Percentiles rank a stretch among this genome's conserved stretches.
These are phyloP conservation scores for Aspergillus persii DNA, from an alignment of 2,329 filamentous ascomycete genomes.

Conservation along the genomic window DNA sequence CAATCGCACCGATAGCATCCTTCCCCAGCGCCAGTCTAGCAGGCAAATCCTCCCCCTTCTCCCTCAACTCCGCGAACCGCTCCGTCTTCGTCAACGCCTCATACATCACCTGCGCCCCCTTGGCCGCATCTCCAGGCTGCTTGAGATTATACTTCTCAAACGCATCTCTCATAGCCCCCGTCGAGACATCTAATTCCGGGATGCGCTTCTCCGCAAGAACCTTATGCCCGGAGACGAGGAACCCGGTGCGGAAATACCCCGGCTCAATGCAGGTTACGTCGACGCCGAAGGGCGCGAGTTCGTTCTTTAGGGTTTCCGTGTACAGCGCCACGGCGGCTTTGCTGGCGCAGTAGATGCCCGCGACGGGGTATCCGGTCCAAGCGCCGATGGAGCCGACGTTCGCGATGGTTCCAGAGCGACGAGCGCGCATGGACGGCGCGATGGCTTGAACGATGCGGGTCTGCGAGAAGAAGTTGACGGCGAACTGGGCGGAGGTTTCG, in stretches of 20 bases:
- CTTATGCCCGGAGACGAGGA: slow-evolving; percentile 10
- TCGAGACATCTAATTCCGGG: not conserved
- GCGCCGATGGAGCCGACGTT: slow-evolving; percentile 49
- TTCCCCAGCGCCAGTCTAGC: slow-evolving; percentile 3
- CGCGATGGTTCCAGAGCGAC: slow-evolving; percentile 35
- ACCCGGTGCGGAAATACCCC: slow-evolving; percentile 19
- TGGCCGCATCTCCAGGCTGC: slow-evolving; percentile 9
- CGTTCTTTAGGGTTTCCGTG: slow-evolving; percentile 3
- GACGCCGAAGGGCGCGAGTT: slow-evolving; percentile 17
- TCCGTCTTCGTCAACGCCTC: slow-evolving; percentile 13
- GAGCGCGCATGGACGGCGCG: slow-evolving; percentile 36
- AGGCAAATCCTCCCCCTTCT: not conserved
- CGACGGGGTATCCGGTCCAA: slow-evolving; percentile 38
- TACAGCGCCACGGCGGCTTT: slow-evolving; percentile 38
- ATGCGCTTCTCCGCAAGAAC: not conserved
- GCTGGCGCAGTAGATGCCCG: slow-evolving; percentile 39
- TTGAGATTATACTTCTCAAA: slow-evolving; percentile 2
- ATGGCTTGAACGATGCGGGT: slow-evolving; percentile 36
- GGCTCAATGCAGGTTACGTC: slow-evolving; percentile 16
- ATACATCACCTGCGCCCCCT: slow-evolving; percentile 12
- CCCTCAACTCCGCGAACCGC: not conserved
- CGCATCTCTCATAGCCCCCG: not conserved
- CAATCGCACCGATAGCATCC: slow-evolving; percentile 6
- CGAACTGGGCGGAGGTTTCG: slow-evolving; percentile 6
- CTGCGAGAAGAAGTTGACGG: slow-evolving; percentile 40